Evolutionary conservation across 2,329 filamentous ascomycete species (phyloP).

Genomic region (Ophiostoma pallidulum): DNA sequence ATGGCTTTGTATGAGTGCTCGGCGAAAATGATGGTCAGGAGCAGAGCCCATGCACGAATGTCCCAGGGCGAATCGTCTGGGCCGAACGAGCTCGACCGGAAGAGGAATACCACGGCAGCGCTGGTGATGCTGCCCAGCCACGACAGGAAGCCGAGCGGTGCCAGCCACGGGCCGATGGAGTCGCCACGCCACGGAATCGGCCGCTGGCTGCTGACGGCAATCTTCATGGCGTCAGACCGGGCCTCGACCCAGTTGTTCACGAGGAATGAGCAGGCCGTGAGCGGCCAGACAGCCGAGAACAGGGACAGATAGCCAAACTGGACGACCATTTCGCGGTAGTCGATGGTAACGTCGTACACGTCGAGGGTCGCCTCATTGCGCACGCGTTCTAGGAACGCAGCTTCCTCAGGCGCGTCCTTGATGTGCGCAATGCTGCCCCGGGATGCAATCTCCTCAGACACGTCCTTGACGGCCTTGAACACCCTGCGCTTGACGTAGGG

Average conservation of each 20-base stretch:
- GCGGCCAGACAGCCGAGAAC: constrained; percentile 89
- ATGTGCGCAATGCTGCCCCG: constrained; percentile 29
- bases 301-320: constrained; percentile 80
- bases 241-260: constrained; percentile 96
- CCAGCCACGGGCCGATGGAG: constrained; percentile 88
- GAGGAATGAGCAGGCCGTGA: constrained; percentile 82
- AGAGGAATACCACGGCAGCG: constrained; percentile 81
- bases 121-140: constrained; percentile 89
- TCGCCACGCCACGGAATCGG: constrained; percentile 85
- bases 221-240: constrained; percentile 83
- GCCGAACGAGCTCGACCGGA: constrained; percentile 59
- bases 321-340: constrained; percentile 89
- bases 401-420: constrained; percentile 66
- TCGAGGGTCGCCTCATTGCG: constrained; percentile 74
- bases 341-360: constrained; percentile 78
- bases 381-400: constrained; percentile 69
- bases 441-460: constrained; percentile 50
- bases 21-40: constrained; percentile 73
- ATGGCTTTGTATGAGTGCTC: constrained; percentile 85
- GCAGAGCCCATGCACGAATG: constrained; percentile 69
- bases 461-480: constrained; percentile 69
- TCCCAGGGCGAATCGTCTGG: constrained; percentile 56
- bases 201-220: constrained; percentile 78
- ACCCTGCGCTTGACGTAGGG: constrained; percentile 75
- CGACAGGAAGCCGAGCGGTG: constrained; percentile 76